Evolutionary conservation across 139 green algal genomes (phyloP), one percentile per base, ranked within the genome.

Genomic region (Yamagishiella unicocca): DNA sequence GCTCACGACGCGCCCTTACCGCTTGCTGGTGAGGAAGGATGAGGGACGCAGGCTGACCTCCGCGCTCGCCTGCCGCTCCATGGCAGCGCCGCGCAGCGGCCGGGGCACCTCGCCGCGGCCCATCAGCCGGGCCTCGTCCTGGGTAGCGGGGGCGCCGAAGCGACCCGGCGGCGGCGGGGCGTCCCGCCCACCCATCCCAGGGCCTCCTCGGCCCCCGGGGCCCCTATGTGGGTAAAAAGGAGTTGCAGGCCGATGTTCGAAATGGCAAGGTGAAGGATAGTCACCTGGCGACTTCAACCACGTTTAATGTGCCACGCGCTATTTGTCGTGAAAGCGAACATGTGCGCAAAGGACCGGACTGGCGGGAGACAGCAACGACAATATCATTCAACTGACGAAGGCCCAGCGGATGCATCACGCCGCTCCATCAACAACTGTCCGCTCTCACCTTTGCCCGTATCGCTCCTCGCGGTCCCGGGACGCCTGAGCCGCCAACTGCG

Each of bases 401-500:
- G n/a, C n/a, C n/a, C n/a, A n/a, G n/a, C n/a, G n/a, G n/a, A n/a
- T n/a, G n/a, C n/a, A n/a, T n/a, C n/a, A n/a, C n/a, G n/a, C n/a
- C n/a, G n/a, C n/a, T n/a, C n/a, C n/a, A n/a, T n/a, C n/a, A n/a
- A n/a, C n/a, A n/a, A n/a, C n/a, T n/a, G n/a, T n/a, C n/a, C n/a
- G n/a, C 25, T 0, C 50, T 54, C 22, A 83, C 76, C 76, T 72
- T 37, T 71, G 76, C 24, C 22, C 61, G 43, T 85, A 85, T 0
- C 88, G 83, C 66, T 91, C 88, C 42, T 89, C 76, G 12, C 55
- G 46, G 43, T 91, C 88, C 31, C 88, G 82, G 46, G 42, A 14
- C 46, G 45, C 58, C 68, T 89, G 82, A n/a, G 76, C 75, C 35
- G 46, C 53, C 78, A 85, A 54, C 79, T 93, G 88, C 54, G 62